Percentiles rank a stretch among this genome's conserved stretches.
Conservation (phyloP, 805 yeast species). For the Kodamaea sagamina region DNA sequence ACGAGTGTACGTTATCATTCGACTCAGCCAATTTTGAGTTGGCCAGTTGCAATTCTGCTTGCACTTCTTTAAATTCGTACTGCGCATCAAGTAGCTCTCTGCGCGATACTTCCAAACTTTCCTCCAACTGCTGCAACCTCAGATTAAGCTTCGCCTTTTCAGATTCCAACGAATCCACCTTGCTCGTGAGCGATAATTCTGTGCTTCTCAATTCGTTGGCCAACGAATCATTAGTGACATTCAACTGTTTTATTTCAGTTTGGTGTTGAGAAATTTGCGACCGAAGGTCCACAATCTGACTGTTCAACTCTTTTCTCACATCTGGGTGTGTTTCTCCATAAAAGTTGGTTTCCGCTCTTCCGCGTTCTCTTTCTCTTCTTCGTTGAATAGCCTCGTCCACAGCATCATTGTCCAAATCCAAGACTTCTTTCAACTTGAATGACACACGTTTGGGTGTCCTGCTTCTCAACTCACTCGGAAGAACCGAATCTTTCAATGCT, state of each 20-base stretch:
- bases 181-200: neutral
- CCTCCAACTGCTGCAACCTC: neutral
- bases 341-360: neutral
- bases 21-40: neutral
- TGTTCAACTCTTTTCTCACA: neutral
- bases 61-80: constrained; percentile 1
- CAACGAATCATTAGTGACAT: neutral
- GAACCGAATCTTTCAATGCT: constrained; percentile 19
- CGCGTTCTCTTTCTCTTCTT: neutral
- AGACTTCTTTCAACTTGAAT: constrained; percentile 14
- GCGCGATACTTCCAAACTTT: neutral
- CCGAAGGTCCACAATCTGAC: neutral
- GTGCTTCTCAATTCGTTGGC: neutral
- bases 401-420: constrained; percentile 17
- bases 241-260: neutral
- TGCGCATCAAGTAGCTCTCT: constrained; percentile 2
- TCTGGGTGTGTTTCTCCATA: neutral
- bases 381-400: constrained; percentile 18
- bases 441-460: constrained; percentile 18
- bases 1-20: neutral
- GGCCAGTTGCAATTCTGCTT: neutral
- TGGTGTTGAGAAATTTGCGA: neutral
- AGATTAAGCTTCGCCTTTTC: neutral
- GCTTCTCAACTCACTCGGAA: neutral
- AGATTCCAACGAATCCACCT: neutral